These are phyloP conservation scores for Xylariaceae sp. DNA, from an alignment of 2,329 filamentous ascomycete species.

Conservation along the genomic window DNA sequence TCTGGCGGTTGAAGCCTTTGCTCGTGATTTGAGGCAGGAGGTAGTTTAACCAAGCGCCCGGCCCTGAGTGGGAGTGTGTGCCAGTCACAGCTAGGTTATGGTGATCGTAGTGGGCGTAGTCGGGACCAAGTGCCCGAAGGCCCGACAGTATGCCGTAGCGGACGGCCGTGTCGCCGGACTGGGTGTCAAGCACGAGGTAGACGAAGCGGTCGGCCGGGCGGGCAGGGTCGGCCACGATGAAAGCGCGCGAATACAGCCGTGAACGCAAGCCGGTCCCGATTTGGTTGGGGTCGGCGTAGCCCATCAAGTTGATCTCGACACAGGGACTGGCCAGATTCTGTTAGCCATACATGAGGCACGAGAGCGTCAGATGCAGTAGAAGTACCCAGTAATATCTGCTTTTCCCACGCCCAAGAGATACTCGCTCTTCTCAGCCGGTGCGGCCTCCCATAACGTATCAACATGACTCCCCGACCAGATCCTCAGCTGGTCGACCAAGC, in stretches of 20 bases:
- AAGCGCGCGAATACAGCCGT: constrained; percentile 79
- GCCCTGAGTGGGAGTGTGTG: constrained; percentile 87
- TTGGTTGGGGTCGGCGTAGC: constrained; percentile 82
- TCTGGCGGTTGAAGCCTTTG: constrained; percentile 77
- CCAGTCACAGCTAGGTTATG: constrained; percentile 85
- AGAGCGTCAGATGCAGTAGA: background rate
- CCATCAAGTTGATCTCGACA: constrained; percentile 85
- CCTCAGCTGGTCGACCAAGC: background rate
- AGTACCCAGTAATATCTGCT: constrained; percentile 45
- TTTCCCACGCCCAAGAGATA: constrained; percentile 51
- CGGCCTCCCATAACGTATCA: constrained; percentile 2
- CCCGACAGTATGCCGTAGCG: constrained; percentile 79
- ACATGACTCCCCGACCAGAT: background rate
- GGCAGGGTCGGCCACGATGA: constrained; percentile 68
- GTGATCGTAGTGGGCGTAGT: constrained; percentile 67
- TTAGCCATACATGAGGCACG: constrained; percentile 1
- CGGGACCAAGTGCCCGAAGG: constrained; percentile 58
- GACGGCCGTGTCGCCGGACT: constrained; percentile 83
- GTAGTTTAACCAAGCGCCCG: constrained; percentile 92
- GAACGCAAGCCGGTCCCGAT: constrained; percentile 78
- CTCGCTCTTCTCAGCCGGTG: constrained; percentile 20
- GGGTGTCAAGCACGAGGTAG: constrained; percentile 80
- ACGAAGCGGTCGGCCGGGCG: constrained; percentile 66
- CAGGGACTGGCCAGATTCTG: constrained; percentile 48
- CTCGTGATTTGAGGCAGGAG: constrained; percentile 85